phyloP scores from a whole-genome alignment of 23 red algal species.

The Gracilaria domingensis region DNA sequence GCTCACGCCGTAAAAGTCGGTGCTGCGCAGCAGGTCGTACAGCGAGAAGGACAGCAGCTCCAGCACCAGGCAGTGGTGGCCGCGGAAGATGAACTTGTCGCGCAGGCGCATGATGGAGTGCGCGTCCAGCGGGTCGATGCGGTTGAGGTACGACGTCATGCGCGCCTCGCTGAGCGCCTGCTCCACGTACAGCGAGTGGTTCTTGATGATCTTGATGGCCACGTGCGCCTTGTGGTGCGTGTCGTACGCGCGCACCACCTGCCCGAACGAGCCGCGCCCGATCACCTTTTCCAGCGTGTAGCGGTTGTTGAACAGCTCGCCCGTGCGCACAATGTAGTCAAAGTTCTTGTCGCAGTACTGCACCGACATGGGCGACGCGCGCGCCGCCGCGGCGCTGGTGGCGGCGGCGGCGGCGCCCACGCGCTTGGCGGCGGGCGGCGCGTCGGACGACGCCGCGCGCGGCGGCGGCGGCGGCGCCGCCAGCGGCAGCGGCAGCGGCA shows the following conservation, averaged over 20 bases:
- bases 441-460: too few species aligned
- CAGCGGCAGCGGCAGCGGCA: background rate
- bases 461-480: background rate
- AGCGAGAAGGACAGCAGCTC: conserved; percentile 89
- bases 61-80: conserved; percentile 96
- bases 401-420: background rate
- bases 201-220: conserved; percentile 98
- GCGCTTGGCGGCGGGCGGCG: too few species aligned
- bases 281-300: conserved; percentile 90
- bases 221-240: conserved; percentile 66
- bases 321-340: conserved; percentile 88
- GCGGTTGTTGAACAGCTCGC: conserved; percentile 74
- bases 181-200: conserved; percentile 80
- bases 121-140: conserved; percentile 64
- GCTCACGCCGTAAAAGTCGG: conserved; percentile 85
- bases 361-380: conserved; percentile 51
- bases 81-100: conserved; percentile 92
- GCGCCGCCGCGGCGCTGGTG: too few species aligned
- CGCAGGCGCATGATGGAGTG: conserved; percentile 88
- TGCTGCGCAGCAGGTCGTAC: conserved; percentile 90
- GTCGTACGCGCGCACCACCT: conserved; percentile 92
- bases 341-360: conserved; percentile 87
- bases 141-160: conserved; percentile 75
- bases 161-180: conserved; percentile 92
- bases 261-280: conserved; percentile 86